Base-by-base conservation (phyloP, 148 eudicot genomes). In the Fagopyrum homotropicum region DNA sequence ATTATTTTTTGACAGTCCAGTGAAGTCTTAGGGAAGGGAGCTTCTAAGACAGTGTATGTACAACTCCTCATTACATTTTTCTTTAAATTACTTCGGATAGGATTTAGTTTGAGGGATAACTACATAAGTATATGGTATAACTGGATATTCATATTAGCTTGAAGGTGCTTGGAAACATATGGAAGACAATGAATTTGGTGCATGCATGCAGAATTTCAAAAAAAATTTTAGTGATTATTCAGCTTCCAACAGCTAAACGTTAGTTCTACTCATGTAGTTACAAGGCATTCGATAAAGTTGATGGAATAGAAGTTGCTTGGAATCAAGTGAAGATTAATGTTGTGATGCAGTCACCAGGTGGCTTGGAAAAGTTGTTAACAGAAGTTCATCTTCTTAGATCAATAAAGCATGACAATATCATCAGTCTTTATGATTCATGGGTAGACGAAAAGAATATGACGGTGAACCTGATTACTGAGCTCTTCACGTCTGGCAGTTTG, bases 271-370 rank as follows among this genome's bases (percentile, higher is more conserved):
- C 60, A 35, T 84, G 77, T 83, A 94, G 98, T 74, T 91, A 88
- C 81, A 91, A 85, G 83, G 93, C 86, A 57, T 94, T 94, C 73
- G 98, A 94, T 59, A 91, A 87, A 81, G 84, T 85, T 50, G 93
- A 90, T 74, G 98, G 98, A 40, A 87, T 92, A 70, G 98, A 94
- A 83, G 93, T 94, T 72, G 98, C 98, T 63, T 91, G 98, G 97
- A 91, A 86, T 78, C 89, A 90, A 45, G 89, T 94, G 59, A 90
- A 81, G 78, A 83, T 90, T 15, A 86, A 85, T 66, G 93, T 89
- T 78, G 86, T 88, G 57, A 76, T 91, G 76, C 87, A 75, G 57
- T 82, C 92, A 60, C 85, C 90, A 19, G 88, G 87, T 72, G 96
- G 89, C 77, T 77, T 90, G 75, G 91, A 84, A 75, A 94, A 89